Conservation (phyloP, 257 asterid genomes). For the Sherardia arvensis region DNA sequence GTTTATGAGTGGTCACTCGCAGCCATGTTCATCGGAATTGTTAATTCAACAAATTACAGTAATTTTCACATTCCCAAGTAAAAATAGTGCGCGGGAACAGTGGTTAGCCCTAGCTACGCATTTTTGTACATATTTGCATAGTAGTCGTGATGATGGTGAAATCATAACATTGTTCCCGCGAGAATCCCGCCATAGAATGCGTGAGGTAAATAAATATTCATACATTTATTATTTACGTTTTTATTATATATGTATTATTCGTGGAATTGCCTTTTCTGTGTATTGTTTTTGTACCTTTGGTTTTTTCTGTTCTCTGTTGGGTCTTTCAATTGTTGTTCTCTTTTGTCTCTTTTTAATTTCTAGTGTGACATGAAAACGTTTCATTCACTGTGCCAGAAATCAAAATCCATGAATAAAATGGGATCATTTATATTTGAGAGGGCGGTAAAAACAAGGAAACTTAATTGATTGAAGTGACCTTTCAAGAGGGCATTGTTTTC, state of each 20-base stretch:
- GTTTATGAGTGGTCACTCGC: slow-evolving; percentile 20
- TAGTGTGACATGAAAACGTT: slow-evolving; percentile 1
- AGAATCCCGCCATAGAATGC: slow-evolving; percentile 29
- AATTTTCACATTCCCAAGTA: not conserved
- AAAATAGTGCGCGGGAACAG: not conserved
- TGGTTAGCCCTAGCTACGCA: not conserved
- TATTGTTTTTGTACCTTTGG: not conserved
- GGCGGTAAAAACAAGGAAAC: not conserved
- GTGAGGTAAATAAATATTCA: not conserved
- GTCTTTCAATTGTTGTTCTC: not conserved
- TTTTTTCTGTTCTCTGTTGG: slow-evolving; percentile 6
- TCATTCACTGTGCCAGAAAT: not conserved
- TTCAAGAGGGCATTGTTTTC: slow-evolving; percentile 6
- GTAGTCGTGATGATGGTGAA: slow-evolving; percentile 2
- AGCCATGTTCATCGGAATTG: not conserved
- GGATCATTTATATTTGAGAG: not conserved
- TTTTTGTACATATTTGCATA: not conserved
- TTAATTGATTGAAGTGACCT: slow-evolving; percentile 2
- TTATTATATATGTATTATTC: too few species aligned
- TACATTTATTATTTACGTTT: too few species aligned
- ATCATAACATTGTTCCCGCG: slow-evolving; percentile 19
- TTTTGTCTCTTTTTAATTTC: slow-evolving; percentile 9
- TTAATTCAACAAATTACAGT: not conserved
- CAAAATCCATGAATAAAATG: too few species aligned
- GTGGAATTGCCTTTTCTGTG: too few species aligned